Evolutionary conservation across 768 basidiomycete genomes (phyloP).

Genomic region (Rhizopogon roseolus): DNA sequence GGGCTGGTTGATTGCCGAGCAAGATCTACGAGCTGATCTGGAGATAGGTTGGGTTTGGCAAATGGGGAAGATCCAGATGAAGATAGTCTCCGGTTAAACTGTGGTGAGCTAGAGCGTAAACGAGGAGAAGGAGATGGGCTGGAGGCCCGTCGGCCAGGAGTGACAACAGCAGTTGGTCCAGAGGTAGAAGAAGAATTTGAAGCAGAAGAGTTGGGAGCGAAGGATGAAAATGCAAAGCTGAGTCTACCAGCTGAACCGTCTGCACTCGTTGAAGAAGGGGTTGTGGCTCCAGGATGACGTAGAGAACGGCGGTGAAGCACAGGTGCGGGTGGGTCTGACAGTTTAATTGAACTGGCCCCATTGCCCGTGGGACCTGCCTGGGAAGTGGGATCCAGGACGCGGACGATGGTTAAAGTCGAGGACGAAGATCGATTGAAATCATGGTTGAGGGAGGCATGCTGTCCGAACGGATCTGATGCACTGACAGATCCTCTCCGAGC

Average conservation of each 20-base stretch:
- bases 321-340: slow-evolving; percentile 20
- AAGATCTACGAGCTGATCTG: slow-evolving; percentile 73
- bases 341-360: slow-evolving; percentile 8
- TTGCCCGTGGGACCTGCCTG: slow-evolving; percentile 9
- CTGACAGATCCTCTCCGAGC: slow-evolving; percentile 62
- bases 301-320: slow-evolving; percentile 24
- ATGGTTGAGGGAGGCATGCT: slow-evolving; percentile 46
- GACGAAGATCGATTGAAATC: slow-evolving; percentile 52
- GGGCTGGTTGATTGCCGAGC: slow-evolving; percentile 56
- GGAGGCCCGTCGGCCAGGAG: slow-evolving; percentile 29
- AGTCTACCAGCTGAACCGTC: slow-evolving; percentile 29
- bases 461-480: slow-evolving; percentile 65
- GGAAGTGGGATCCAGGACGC: slow-evolving; percentile 38
- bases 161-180: slow-evolving; percentile 22
- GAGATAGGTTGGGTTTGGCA: slow-evolving; percentile 50
- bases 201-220: slow-evolving; percentile 29
- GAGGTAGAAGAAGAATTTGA: slow-evolving; percentile 14
- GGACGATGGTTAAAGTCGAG: slow-evolving; percentile 71
- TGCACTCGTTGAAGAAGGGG: slow-evolving; percentile 20
- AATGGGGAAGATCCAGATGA: slow-evolving; percentile 29
- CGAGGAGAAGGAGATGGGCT: slow-evolving; percentile 37
- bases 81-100: slow-evolving; percentile 22
- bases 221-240: slow-evolving; percentile 67
- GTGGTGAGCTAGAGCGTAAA: slow-evolving; percentile 42
- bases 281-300: slow-evolving; percentile 26